These are phyloP conservation scores for Rhizophagus clarus DNA, from an alignment of 192 early-diverging fungal genomes.

Conservation along the genomic window DNA sequence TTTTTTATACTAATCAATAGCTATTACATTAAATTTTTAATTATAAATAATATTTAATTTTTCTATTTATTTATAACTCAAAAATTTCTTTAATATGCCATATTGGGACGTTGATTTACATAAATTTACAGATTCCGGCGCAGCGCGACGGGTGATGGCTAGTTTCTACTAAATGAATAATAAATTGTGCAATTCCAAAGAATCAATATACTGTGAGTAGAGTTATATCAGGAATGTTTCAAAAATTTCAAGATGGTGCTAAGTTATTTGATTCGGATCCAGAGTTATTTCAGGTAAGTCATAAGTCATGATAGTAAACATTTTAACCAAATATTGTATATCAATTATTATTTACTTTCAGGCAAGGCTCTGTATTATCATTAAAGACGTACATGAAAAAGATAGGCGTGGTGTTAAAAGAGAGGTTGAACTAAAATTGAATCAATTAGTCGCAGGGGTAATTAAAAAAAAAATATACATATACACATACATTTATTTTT, in stretches of 20 bases:
- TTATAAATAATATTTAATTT: too few relatives aligned
- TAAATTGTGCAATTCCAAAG: background rate
- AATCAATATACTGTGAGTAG: constrained; percentile 23
- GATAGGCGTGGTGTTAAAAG: background rate
- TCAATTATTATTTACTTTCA: background rate
- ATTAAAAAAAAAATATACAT: too few relatives aligned
- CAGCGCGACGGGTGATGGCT: too few relatives aligned
- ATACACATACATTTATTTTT: background rate
- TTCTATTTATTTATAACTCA: too few relatives aligned
- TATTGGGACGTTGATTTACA: too few relatives aligned
- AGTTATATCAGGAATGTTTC: constrained; percentile 32
- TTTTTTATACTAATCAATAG: too few relatives aligned
- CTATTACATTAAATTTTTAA: too few relatives aligned
- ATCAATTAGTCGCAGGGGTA: background rate
- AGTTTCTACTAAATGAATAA: too few relatives aligned
- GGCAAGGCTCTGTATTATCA: constrained; percentile 27
- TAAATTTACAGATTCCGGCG: too few relatives aligned
- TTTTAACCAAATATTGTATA: background rate
- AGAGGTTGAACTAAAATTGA: constrained; percentile 6
- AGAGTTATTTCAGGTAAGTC: constrained; percentile 12
- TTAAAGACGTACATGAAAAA: constrained; percentile 21
- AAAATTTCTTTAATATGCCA: too few relatives aligned
- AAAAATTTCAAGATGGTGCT: constrained; percentile 26
- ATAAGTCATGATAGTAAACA: background rate
- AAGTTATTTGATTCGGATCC: background rate